These are phyloP conservation scores for Apophysomyces ossiformis DNA, from an alignment of 371 early-diverging fungal species.

Conservation along the genomic window DNA sequence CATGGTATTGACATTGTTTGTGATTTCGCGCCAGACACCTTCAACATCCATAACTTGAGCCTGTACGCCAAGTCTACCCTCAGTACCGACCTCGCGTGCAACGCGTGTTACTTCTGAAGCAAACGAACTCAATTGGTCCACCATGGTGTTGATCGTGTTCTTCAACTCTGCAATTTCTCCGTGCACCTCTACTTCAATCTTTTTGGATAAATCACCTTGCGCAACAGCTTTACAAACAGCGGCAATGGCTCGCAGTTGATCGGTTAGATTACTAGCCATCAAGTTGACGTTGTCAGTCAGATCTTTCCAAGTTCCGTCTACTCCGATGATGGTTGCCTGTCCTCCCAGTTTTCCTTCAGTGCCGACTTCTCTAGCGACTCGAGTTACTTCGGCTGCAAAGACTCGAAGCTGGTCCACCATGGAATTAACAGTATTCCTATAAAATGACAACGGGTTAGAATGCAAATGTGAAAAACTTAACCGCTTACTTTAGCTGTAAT, in stretches of 20 bases:
- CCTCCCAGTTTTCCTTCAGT: constrained; percentile 65
- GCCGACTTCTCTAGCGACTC: constrained; percentile 63
- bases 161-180: constrained; percentile 62
- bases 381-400: constrained; percentile 54
- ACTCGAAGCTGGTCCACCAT: constrained; percentile 24
- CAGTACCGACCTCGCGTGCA: constrained; percentile 58
- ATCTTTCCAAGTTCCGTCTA: constrained; percentile 75
- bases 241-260: constrained; percentile 54
- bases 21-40: constrained; percentile 73
- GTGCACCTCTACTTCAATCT: constrained; percentile 42
- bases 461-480: constrained; percentile 14
- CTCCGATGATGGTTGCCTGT: constrained; percentile 58
- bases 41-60: constrained; percentile 52
- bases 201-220: constrained; percentile 47
- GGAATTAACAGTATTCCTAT: constrained; percentile 32
- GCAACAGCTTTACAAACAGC: constrained; percentile 54
- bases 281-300: constrained; percentile 62
- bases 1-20: constrained; percentile 60
- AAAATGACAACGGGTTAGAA: not conserved
- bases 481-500: constrained; percentile 26
- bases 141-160: constrained; percentile 60
- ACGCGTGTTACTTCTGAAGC: constrained; percentile 55
- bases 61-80: constrained; percentile 47
- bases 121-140: constrained; percentile 52
- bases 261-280: constrained; percentile 59